Base-by-base conservation (phyloP, 2,329 filamentous ascomycete genomes). In the Zarea fungicola region DNA sequence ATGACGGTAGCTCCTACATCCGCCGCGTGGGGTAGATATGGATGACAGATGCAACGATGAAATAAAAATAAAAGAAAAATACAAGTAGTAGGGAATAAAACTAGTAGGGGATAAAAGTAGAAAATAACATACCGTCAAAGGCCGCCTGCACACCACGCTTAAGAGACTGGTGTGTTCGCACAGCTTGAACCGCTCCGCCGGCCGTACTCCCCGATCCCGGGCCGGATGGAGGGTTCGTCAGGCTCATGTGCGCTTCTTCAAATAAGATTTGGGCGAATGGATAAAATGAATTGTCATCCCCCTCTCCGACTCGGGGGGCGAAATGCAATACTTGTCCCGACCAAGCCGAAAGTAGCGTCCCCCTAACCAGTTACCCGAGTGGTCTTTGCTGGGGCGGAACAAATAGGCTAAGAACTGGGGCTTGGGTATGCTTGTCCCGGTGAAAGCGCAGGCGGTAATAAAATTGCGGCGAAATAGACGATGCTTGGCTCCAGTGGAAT, bases 111-210 rank as follows among this genome's bases (percentile, higher is more conserved):
- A 45, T 36, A 55, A 31, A 51, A 48, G 45, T n/a, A n/a, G n/a
- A n/a, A 26, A 45, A 32, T 52, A 54, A 63, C 71, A 59, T 71
- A 81, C 80, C 79, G 67, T 83, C 77, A 69, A 83, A 82, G 31
- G 76, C 74, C 53, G 78, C 72, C 63, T 82, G 78, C 48, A 80
- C 76, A 56, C 73, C 80, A 60, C 79, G 72, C 68, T 83, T 83
- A 48, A 81, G 64, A 23, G 67, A 68, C 57, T 75, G 73, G 40
- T 54, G 52, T 53, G 54, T 31, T 56, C 61, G 55, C 44, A 65
- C 65, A 41, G 67, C 62, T 51, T 71, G 71, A 75, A 71, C 42
- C 71, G 74, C 58, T 73, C 74, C 29, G 73, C 66, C 42, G 19
- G 41, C 34, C 8, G 28, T 29, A 35, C 35, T 41, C 34, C 40